Percentiles rank a stretch among this genome's conserved stretches.
These are phyloP conservation scores for Podaxis sp. DNA, from an alignment of 768 basidiomycete species.

Conservation along the genomic window DNA sequence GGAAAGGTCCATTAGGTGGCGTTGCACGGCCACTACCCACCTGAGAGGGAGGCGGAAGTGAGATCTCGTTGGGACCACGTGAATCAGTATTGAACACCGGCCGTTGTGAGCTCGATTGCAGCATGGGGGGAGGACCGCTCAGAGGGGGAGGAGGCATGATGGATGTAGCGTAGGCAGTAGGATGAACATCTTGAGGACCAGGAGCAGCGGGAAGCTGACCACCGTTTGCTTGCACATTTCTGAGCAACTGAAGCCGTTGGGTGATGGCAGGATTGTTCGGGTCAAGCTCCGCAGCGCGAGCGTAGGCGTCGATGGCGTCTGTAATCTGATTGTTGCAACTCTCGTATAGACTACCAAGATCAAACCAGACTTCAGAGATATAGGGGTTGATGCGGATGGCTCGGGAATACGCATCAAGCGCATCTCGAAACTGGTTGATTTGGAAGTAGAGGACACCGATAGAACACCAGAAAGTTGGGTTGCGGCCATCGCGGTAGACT, in stretches of 20 bases:
- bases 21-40: conserved; percentile 48
- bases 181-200: conserved; percentile 93
- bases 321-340: conserved; percentile 99
- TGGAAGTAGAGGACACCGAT: conserved; percentile 99
- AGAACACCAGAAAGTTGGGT: conserved; percentile 99
- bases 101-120: conserved; percentile 52
- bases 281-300: conserved; percentile 92
- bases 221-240: conserved; percentile 76
- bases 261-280: conserved; percentile 82
- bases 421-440: conserved; percentile 99
- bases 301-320: conserved; percentile 98
- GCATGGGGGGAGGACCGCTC: conserved; percentile 62
- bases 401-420: conserved; percentile 97
- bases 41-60: conserved; percentile 62
- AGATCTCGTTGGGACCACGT: conserved; percentile 57
- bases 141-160: conserved; percentile 71
- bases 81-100: conserved; percentile 68
- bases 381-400: conserved; percentile 99
- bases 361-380: conserved; percentile 95
- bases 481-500: conserved; percentile 97
- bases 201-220: conserved; percentile 82
- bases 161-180: conserved; percentile 86
- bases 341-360: conserved; percentile 95
- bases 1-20: conserved; percentile 59
- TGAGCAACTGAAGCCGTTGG: conserved; percentile 74